These are phyloP conservation scores for Aspergillus ochraceoroseus DNA, from an alignment of 2,329 filamentous ascomycete genomes.

Conservation along the genomic window DNA sequence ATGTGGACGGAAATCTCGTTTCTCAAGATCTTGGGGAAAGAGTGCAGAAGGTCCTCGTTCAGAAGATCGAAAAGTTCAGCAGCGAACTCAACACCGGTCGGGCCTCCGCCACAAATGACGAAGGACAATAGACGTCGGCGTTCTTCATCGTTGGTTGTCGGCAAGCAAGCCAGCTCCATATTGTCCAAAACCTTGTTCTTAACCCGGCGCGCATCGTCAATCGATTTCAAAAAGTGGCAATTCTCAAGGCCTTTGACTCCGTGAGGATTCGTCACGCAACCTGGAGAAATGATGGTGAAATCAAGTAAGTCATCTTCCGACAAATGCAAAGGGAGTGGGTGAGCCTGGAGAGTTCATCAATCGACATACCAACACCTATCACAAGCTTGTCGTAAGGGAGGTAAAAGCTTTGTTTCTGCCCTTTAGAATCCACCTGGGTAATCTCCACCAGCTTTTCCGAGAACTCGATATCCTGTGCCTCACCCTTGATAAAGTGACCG, in stretches of 20 bases:
- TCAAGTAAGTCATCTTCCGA: slow-evolving; percentile 6
- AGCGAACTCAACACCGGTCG: slow-evolving; percentile 95
- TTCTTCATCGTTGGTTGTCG: slow-evolving; percentile 84
- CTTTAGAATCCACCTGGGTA: slow-evolving; percentile 64
- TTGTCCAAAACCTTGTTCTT: slow-evolving; percentile 85
- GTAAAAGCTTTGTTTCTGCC: slow-evolving; percentile 78
- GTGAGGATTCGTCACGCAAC: slow-evolving; percentile 88
- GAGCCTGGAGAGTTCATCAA: background rate
- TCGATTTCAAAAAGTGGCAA: slow-evolving; percentile 92
- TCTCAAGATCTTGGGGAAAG: slow-evolving; percentile 83
- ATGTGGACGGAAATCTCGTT: slow-evolving; percentile 98
- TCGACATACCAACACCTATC: slow-evolving; percentile 65
- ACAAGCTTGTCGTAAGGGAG: slow-evolving; percentile 96
- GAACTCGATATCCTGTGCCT: slow-evolving; percentile 85
- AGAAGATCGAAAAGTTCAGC: slow-evolving; percentile 93
- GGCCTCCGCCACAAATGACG: slow-evolving; percentile 90
- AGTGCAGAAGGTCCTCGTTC: slow-evolving; percentile 81
- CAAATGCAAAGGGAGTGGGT: background rate
- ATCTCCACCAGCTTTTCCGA: slow-evolving; percentile 86
- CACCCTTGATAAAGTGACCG: slow-evolving; percentile 85
- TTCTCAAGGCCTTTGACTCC: slow-evolving; percentile 92
- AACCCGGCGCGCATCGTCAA: slow-evolving; percentile 84
- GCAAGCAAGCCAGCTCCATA: slow-evolving; percentile 84
- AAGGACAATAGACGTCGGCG: slow-evolving; percentile 84
- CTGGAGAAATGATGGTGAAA: slow-evolving; percentile 26